Evolutionary conservation across 495 filamentous ascomycete genomes (phyloP), one percentile per base, ranked within the genome.

Genomic region (Xylaria bambusicola): DNA sequence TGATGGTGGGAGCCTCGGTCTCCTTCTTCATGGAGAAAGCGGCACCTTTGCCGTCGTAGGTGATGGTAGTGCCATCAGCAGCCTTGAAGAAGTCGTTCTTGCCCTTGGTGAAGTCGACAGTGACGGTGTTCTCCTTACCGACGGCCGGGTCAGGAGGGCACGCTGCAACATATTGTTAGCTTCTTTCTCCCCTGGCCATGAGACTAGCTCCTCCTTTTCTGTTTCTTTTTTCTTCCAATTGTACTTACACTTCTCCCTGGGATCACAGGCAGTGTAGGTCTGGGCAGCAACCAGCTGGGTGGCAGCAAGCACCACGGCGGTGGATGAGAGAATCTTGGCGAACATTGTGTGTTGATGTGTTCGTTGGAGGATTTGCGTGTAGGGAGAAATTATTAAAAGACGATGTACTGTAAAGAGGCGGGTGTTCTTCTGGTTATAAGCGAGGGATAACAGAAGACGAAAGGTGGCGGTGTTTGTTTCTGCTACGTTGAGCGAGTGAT

Each of bases 61-160:
- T 75, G 40, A 88, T 72, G 20, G 68, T 82, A 41, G 88, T 84
- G 49, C 79, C 84, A 54, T 86, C 87, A 42, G 82, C 77, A 8
- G 80, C 68, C 15, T 84, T 86, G 74, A 96, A 94, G 58, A 85
- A 85, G 57, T 69, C 66, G 69, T 72, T 85, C 62, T 84, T 80
- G 61, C 91, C 90, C 65, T 83, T 73, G 42, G 88, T 88, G 74
- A 97, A 95, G 78, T 96, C 91, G 74, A 91, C 89, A 64, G 89
- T 85, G 20, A 77, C 82, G 21, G 86, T 84, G 2, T 84, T 58
- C 20, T 58, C 58, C 48, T 47, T 82, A 58, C 80, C 84, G 15
- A 96, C 75, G 9, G 92, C 93, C 58, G 88, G 78, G 65, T 93
- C 83, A 55, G 87, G 71, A 36, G 89, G 85, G 75, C 93, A 97